Percentiles rank a stretch among this genome's conserved stretches.
Evolutionary conservation across 306 rosid genomes (phyloP).

Genomic region (Boehmeria nivea): DNA sequence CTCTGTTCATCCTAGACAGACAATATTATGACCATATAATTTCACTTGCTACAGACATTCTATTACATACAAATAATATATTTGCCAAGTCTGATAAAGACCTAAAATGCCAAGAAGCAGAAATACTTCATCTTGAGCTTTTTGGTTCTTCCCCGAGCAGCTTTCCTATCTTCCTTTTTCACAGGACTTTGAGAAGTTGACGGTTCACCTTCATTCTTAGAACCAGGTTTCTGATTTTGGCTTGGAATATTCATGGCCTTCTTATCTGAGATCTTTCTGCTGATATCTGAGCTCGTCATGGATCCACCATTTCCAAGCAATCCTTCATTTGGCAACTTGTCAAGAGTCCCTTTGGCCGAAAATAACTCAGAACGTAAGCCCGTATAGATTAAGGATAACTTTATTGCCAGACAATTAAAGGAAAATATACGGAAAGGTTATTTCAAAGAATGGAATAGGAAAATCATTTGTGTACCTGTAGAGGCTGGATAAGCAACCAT

Average conservation of each 20-base stretch:
- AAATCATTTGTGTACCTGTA: constrained; percentile 26
- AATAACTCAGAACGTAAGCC: too few species aligned
- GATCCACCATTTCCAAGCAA: too few species aligned
- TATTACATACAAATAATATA: too few species aligned
- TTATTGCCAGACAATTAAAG: too few species aligned
- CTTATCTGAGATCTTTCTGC: too few species aligned
- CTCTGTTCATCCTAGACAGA: too few species aligned
- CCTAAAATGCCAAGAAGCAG: constrained; percentile 35
- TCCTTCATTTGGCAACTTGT: neutral
- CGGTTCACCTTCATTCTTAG: too few species aligned
- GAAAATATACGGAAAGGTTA: too few species aligned
- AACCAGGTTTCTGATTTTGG: constrained; percentile 6
- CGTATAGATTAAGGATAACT: neutral
- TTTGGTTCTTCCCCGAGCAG: constrained; percentile 13
- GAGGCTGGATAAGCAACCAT: constrained; percentile 18
- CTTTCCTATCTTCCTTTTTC: constrained; percentile 11
- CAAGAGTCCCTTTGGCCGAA: constrained; percentile 14
- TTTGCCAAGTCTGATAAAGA: neutral
- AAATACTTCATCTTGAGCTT: constrained; percentile 25
- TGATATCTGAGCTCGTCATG: too few species aligned
- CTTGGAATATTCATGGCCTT: neutral
- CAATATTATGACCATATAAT: too few species aligned
- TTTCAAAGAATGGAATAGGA: too few species aligned
- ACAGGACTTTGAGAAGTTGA: constrained; percentile 4
- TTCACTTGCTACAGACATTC: too few species aligned